These are phyloP conservation scores for Colletotrichum viniferum DNA, from an alignment of 2,329 filamentous ascomycete species.

Conservation along the genomic window DNA sequence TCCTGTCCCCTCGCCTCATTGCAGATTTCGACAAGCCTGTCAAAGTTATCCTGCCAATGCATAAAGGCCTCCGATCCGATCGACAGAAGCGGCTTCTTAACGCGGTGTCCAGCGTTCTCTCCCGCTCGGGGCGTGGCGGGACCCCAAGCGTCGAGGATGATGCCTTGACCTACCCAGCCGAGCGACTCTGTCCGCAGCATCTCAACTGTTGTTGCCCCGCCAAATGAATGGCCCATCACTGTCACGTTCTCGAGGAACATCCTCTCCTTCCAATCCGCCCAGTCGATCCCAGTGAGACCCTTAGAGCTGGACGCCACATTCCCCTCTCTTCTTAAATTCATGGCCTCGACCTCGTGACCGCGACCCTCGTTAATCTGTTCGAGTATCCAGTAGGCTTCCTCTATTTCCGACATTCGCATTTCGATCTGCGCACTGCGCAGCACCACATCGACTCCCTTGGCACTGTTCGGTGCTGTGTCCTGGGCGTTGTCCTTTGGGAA, in stretches of 20 bases:
- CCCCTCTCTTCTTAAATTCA: constrained; percentile 62
- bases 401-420: constrained; percentile 66
- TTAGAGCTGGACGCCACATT: constrained; percentile 62
- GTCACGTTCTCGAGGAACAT: constrained; percentile 62
- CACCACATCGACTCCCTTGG: constrained; percentile 63
- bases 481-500: constrained; percentile 60
- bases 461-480: constrained; percentile 59
- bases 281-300: constrained; percentile 59
- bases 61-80: constrained; percentile 74
- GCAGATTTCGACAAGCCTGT: constrained; percentile 60
- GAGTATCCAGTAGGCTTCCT: constrained; percentile 65
- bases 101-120: constrained; percentile 47
- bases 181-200: constrained; percentile 59
- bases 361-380: constrained; percentile 57
- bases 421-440: constrained; percentile 66
- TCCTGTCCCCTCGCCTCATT: constrained; percentile 56
- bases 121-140: constrained; percentile 48
- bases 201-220: constrained; percentile 67
- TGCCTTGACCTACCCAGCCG: constrained; percentile 63
- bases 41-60: constrained; percentile 70
- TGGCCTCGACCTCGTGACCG: constrained; percentile 51
- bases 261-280: constrained; percentile 59
- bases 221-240: constrained; percentile 70
- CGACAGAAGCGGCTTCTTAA: constrained; percentile 60
- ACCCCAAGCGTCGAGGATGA: constrained; percentile 71